Base-by-base conservation (phyloP, 371 early-diverging fungal species). In the Haplosporangium sp. region DNA sequence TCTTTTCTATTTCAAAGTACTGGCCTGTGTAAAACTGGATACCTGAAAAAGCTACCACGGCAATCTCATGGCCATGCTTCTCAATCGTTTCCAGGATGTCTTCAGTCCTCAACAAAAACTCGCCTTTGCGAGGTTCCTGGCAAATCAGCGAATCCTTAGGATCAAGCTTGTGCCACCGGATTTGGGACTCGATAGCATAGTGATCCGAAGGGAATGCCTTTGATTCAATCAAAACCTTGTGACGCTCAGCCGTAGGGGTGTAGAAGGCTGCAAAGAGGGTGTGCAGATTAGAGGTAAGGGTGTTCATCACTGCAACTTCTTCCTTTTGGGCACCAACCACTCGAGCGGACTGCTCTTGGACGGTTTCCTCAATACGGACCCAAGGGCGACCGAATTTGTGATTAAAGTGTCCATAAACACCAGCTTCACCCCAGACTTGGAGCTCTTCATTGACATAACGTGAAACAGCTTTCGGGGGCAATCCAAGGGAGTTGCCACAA, bases 11-110 rank as follows among this genome's bases (percentile, higher is more conserved):
- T 48, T 96, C 95, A 85, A 98, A 98, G 56, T 86, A 90, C 84
- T 98, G 98, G 1, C 98, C 99, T 2, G 98, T 97, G 84, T 97
- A 97, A 81, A 95, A 99, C 79, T 99, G 97, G 39, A 99, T 85
- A n/a, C 97, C 98, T 48, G 94, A 90, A 58, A 98, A 90, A 82
- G 96, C 83, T 1, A 99, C 94, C 13, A 98, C 85, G 6, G 99
- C 96, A 69, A 96, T 93, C 13, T 81, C 69, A 58, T 92, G 88
- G 10, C 96, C 95, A 42, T 92, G 86, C 53, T 89, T 82, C 62
- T 88, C 88, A 61, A 99, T 95, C 1, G 84, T 71, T 0, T 88
- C 84, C 55, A 96, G 74, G 63, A 98, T 96, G 77, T 97, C 97
- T 64, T 95, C 91, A 0, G 92, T 92, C 34, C 92, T 87, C 61